Conservation (phyloP, 495 filamentous ascomycete genomes). For the Talaromyces trachyspermus region DNA sequence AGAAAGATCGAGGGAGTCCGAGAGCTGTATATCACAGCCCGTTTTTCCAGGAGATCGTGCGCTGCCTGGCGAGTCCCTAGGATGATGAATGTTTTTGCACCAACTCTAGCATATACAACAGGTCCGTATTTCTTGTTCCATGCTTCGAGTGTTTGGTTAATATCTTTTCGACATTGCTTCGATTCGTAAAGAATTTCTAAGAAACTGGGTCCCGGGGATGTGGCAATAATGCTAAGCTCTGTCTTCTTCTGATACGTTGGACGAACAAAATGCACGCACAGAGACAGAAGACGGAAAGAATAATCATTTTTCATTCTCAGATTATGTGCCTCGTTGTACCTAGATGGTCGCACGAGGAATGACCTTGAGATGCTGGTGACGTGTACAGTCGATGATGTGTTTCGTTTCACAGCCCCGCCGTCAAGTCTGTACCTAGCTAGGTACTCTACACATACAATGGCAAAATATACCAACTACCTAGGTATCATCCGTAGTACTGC, state of each 20-base stretch:
- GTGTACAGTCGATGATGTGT: no score
- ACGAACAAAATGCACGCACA: not conserved
- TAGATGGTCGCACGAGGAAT: no score
- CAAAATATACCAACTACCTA: no score
- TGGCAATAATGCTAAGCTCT: not conserved
- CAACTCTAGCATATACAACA: conserved; percentile 9
- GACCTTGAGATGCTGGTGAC: no score
- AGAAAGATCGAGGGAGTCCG: conserved; percentile 15
- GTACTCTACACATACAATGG: no score
- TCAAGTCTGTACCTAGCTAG: no score
- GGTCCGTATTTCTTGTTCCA: conserved; percentile 16
- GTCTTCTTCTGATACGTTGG: not conserved
- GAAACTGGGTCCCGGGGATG: not conserved
- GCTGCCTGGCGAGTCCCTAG: conserved; percentile 7
- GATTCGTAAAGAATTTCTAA: not conserved
- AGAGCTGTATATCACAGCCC: conserved; percentile 9
- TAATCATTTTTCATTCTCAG: not conserved
- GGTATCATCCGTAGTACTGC: no score
- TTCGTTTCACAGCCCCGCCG: no score
- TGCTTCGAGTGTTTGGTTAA: conserved; percentile 5
- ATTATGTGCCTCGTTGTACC: no score
- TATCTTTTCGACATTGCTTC: not conserved
- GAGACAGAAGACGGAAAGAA: not conserved
- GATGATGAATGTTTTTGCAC: conserved; percentile 8
- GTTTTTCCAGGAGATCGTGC: conserved; percentile 14